Evolutionary conservation across 768 basidiomycete species (phyloP).

Genomic region (Tricholomella constricta): DNA sequence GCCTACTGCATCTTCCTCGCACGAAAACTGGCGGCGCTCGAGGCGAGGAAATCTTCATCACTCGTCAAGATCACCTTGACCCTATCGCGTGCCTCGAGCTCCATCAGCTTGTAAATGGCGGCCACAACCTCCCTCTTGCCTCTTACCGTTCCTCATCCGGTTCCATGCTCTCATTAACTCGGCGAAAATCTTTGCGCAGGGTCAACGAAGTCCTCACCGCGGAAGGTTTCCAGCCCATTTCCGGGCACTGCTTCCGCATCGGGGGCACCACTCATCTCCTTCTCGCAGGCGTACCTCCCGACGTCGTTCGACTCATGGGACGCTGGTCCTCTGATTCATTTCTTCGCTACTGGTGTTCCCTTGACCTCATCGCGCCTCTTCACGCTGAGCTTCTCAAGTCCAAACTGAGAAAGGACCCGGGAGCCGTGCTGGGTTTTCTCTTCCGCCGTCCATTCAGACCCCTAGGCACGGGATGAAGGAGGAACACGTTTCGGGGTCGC

Average conservation of each 20-base stretch:
- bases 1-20: slow-evolving; percentile 23
- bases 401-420: too few relatives aligned
- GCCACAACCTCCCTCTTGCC: neutral
- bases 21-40: slow-evolving; percentile 20
- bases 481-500: too few relatives aligned
- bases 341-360: neutral
- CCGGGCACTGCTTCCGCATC: neutral
- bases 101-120: neutral
- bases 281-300: too few relatives aligned
- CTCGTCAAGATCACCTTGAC: slow-evolving; percentile 14
- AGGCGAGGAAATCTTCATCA: slow-evolving; percentile 22
- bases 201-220: neutral
- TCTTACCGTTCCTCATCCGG: neutral
- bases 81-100: slow-evolving; percentile 13
- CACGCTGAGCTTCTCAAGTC: too few relatives aligned
- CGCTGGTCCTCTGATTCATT: too few relatives aligned
- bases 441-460: too few relatives aligned
- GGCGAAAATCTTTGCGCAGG: neutral
- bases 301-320: neutral
- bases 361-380: neutral
- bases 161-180: neutral
- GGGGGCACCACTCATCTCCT: neutral
- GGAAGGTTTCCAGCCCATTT: neutral
- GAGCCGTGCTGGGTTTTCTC: too few relatives aligned
- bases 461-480: too few relatives aligned